These are phyloP conservation scores for Fusarium sp. DNA, from an alignment of 2,329 filamentous ascomycete species.

Conservation along the genomic window DNA sequence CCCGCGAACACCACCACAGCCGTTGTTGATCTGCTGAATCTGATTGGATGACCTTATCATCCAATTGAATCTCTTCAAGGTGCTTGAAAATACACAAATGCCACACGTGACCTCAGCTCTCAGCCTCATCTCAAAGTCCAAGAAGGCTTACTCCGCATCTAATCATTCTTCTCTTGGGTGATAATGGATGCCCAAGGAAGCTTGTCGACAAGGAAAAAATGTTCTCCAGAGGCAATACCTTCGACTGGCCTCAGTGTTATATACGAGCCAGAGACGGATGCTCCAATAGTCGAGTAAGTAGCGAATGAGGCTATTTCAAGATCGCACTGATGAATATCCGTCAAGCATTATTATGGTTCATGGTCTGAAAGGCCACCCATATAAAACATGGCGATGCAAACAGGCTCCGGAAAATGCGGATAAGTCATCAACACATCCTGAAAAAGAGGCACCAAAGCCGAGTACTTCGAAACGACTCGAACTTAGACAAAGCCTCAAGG, in stretches of 20 bases:
- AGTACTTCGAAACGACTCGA: too few relatives aligned
- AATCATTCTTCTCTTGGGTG: rapidly evolving
- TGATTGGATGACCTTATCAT: not conserved
- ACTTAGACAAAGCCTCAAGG: not conserved
- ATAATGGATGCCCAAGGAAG: not conserved
- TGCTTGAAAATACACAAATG: not conserved
- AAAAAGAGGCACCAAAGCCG: rapidly evolving
- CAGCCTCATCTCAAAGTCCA: not conserved
- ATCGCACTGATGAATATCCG: not conserved
- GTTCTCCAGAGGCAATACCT: not conserved
- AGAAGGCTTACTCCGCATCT: not conserved
- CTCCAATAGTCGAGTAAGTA: not conserved
- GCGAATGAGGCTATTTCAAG: not conserved
- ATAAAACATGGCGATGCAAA: slow-evolving; percentile 10
- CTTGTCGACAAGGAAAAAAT: not conserved
- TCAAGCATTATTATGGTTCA: slow-evolving; percentile 17
- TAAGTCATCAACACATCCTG: not conserved
- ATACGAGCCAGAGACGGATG: not conserved
- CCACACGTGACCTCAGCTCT: not conserved
- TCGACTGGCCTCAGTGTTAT: not conserved
- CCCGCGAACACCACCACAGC: too few relatives aligned
- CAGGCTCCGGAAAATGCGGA: rapidly evolving
- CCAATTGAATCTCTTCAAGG: not conserved
- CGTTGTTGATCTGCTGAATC: too few relatives aligned
- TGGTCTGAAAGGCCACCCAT: slow-evolving; percentile 22